Percentiles rank a stretch among this genome's conserved stretches.
Evolutionary conservation across 306 rosid species (phyloP).

Genomic region (Styphnolobium japonicum): DNA sequence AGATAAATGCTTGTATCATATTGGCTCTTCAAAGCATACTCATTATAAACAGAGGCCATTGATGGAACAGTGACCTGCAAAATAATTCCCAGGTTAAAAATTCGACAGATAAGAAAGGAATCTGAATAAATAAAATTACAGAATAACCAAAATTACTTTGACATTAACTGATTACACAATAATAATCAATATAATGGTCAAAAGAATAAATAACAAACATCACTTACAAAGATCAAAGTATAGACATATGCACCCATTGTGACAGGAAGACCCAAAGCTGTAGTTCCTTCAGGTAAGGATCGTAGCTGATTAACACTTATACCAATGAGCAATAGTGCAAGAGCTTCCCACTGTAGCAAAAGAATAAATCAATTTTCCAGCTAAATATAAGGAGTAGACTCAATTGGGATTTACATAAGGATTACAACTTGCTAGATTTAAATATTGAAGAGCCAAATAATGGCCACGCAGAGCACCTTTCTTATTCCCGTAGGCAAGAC

Average conservation of each 20-base stretch:
- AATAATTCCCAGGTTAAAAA: constrained; percentile 29
- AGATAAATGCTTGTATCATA: constrained; percentile 99
- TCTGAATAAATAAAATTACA: neutral
- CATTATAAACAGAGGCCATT: constrained; percentile 94
- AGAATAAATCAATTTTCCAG: constrained; percentile 20
- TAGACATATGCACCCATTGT: constrained; percentile 78
- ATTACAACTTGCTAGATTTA: constrained; percentile 12
- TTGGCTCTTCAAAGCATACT: constrained; percentile 99
- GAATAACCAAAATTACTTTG: neutral
- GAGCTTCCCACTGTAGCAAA: constrained; percentile 94
- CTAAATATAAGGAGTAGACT: constrained; percentile 4
- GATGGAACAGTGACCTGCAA: constrained; percentile 96
- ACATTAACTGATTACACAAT: neutral
- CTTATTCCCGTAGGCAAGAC: neutral
- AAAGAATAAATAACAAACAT: constrained; percentile 19
- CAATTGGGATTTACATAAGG: constrained; percentile 12
- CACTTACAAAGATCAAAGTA: constrained; percentile 83
- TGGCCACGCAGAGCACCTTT: neutral
- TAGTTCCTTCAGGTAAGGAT: constrained; percentile 75
- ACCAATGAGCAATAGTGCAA: constrained; percentile 91
- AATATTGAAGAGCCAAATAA: neutral
- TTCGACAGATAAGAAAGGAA: constrained; percentile 5
- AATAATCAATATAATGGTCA: neutral
- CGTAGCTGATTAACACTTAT: constrained; percentile 92
- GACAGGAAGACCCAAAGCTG: constrained; percentile 72